phyloP scores from a whole-genome alignment of 2,329 filamentous ascomycete species.

The Zalaria obscura region DNA sequence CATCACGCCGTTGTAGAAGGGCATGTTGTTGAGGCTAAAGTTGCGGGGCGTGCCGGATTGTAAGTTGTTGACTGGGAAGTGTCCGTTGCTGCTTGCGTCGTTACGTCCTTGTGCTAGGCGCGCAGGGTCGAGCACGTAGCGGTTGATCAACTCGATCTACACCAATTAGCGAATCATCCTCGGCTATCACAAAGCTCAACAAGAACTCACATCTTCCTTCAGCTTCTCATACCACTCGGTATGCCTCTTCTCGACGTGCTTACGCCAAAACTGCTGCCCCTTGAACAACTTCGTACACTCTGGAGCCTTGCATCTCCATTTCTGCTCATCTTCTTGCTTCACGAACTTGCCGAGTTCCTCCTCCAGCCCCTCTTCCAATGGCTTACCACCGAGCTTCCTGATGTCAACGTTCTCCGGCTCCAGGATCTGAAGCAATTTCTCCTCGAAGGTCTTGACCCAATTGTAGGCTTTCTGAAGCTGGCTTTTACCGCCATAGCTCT shows the following conservation, averaged over 20 bases:
- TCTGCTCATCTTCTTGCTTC: conserved; percentile 95
- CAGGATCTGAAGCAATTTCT: conserved; percentile 84
- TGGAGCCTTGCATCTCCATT: conserved; percentile 91
- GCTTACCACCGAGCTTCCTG: conserved; percentile 79
- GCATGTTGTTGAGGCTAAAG: conserved; percentile 57
- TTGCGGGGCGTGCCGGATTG: conserved; percentile 70
- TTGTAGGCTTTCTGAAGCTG: conserved; percentile 92
- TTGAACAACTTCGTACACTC: conserved; percentile 97
- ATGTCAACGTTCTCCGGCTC: conserved; percentile 81
- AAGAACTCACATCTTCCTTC: conserved; percentile 60
- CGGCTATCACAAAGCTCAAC: background rate
- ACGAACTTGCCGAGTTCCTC: conserved; percentile 79
- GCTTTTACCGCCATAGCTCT: conserved; percentile 39
- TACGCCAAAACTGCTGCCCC: conserved; percentile 91
- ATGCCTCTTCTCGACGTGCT: conserved; percentile 95
- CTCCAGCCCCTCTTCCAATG: conserved; percentile 69
- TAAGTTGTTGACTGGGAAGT: conserved; percentile 63
- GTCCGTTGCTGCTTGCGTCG: conserved; percentile 88
- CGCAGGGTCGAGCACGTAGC: conserved; percentile 84
- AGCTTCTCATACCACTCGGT: conserved; percentile 70
- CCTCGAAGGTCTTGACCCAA: conserved; percentile 97
- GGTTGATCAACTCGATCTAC: conserved; percentile 80
- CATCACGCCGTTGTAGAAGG: conserved; percentile 7
- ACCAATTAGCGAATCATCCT: conserved; percentile 9
- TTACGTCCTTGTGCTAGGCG: conserved; percentile 89